Percentiles rank a stretch among this genome's conserved stretches.
Evolutionary conservation across 2,329 filamentous ascomycete genomes (phyloP).

Genomic region (Parasarocladium wereldwijsianum): DNA sequence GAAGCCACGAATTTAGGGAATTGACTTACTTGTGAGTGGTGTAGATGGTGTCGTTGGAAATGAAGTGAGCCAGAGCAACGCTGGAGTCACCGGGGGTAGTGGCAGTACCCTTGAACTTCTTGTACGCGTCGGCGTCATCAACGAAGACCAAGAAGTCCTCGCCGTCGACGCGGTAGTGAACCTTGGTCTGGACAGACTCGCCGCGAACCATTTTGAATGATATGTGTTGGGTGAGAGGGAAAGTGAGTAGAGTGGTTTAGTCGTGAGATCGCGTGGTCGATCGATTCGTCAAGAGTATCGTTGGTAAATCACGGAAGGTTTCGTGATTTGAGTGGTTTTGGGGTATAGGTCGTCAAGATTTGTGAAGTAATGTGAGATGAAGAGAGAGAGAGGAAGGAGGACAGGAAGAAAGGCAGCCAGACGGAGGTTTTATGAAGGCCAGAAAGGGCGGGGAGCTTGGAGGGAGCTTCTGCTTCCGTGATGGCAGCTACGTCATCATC

Average conservation of each 20-base stretch:
- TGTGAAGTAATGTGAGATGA: constrained; percentile 3
- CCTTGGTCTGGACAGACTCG: constrained; percentile 56
- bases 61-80: constrained; percentile 68
- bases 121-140: constrained; percentile 45
- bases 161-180: constrained; percentile 66
- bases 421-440: constrained; percentile 3
- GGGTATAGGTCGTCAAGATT: constrained; percentile 2
- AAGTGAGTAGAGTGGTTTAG: constrained; percentile 7
- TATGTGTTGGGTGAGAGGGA: constrained; percentile 7
- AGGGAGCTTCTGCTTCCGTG: constrained; percentile 1
- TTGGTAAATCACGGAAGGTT: too few species aligned
- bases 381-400: background rate
- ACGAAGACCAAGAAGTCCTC: constrained; percentile 47
- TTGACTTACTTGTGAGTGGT: constrained; percentile 68
- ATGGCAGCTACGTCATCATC: constrained; percentile 4
- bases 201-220: constrained; percentile 50
- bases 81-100: constrained; percentile 62
- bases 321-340: too few species aligned
- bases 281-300: background rate
- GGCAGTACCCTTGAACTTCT: constrained; percentile 52
- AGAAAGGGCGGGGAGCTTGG: too few species aligned
- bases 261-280: constrained; percentile 3
- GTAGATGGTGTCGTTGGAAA: constrained; percentile 82
- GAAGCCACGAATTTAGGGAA: too few species aligned
- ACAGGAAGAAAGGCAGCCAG: background rate